phyloP scores from a whole-genome alignment of 345 rosid species.

The Eucalyptus cloeziana region DNA sequence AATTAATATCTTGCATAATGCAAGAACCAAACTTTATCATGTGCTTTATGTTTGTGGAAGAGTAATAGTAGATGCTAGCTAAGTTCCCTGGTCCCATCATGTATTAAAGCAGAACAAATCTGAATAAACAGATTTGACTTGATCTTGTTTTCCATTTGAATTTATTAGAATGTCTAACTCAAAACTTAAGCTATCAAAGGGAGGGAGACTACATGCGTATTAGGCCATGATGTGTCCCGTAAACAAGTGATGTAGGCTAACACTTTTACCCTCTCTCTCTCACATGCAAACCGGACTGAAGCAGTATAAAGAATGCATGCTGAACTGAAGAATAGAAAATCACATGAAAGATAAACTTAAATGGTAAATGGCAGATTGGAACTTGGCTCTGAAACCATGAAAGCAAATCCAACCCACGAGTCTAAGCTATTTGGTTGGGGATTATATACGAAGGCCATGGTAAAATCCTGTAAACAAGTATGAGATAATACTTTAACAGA shows the following conservation, averaged over 20 bases:
- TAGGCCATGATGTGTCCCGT: background rate
- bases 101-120: background rate
- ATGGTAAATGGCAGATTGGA: background rate
- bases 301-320: background rate
- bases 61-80: background rate
- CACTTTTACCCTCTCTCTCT: background rate
- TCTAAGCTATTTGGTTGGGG: background rate
- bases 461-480: background rate
- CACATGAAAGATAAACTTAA: background rate
- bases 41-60: background rate
- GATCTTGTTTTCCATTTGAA: background rate
- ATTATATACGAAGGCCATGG: background rate
- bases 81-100: background rate
- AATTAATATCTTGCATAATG: background rate
- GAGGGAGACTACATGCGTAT: background rate
- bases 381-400: background rate
- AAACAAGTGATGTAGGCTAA: background rate
- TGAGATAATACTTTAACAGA: background rate
- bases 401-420: background rate
- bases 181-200: background rate
- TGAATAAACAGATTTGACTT: background rate
- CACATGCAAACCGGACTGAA: background rate
- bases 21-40: background rate
- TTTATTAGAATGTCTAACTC: background rate
- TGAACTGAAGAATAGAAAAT: background rate